phyloP scores from a whole-genome alignment of 2,329 filamentous ascomycete species.

The Microascus cirrosus region DNA sequence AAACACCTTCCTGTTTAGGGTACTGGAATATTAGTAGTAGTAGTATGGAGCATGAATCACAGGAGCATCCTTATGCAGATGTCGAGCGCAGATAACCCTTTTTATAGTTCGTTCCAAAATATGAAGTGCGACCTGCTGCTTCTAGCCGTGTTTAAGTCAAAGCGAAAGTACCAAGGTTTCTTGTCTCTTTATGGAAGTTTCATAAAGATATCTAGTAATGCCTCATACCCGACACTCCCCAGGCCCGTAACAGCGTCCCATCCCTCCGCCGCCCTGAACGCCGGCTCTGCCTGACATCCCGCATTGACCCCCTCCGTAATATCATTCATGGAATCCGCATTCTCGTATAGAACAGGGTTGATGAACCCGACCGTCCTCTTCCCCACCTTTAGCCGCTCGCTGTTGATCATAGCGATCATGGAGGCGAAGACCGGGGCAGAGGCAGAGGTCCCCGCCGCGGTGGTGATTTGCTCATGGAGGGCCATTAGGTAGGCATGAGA shows the following conservation, averaged over 20 bases:
- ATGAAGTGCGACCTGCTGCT: background rate
- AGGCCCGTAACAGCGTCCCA: slow-evolving; percentile 7
- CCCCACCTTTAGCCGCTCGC: slow-evolving; percentile 11
- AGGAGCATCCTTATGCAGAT: no score
- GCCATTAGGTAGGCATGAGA: slow-evolving; percentile 33
- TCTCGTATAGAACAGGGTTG: slow-evolving; percentile 6
- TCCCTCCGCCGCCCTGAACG: slow-evolving; percentile 5
- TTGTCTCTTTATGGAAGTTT: background rate
- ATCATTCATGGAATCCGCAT: slow-evolving; percentile 5
- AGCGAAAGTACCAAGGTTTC: background rate
- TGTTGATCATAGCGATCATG: slow-evolving; percentile 12
- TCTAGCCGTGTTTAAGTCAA: background rate
- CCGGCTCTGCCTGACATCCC: slow-evolving; percentile 1
- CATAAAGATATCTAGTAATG: background rate
- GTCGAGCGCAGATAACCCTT: no score
- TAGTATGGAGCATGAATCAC: no score
- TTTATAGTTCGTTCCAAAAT: no score
- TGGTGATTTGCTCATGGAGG: background rate
- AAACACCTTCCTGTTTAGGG: no score
- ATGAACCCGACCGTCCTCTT: slow-evolving; percentile 26
- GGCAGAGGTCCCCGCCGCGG: slow-evolving; percentile 9
- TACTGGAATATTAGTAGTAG: background rate
- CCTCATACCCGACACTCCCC: background rate
- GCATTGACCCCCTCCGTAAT: slow-evolving; percentile 4
- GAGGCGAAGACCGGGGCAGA: slow-evolving; percentile 11